Base-by-base conservation (phyloP, 495 filamentous ascomycete genomes). In the Astrocystis sublimbata region DNA sequence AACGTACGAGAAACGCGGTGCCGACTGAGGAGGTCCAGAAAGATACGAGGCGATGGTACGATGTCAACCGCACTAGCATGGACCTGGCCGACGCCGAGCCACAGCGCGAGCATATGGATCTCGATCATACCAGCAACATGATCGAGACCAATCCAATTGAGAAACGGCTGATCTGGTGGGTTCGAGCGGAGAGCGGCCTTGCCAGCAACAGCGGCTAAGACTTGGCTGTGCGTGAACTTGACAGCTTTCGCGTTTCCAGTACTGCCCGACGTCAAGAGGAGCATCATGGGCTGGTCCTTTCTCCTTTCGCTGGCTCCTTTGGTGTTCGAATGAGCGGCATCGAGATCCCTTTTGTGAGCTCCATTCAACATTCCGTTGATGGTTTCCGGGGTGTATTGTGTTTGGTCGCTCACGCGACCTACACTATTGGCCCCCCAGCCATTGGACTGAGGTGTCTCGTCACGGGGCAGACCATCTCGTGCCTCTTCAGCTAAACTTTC, bases 231-330 rank as follows among this genome's bases (percentile, higher is more conserved):
- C 1, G 56, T 72, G 5, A 85, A 66, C 4, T 19, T 53, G 1
- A 86, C 84, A 1, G 82, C 84, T 65, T 88, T 87, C 15, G 82
- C 65, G 42, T 79, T 73, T 5, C 83, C 83, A 9, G 79, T 84
- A 65, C 76, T 82, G 1, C 85, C 85, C 0, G 83, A 88, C 5
- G 85, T 88, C 4, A 88, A 68, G 81, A 86, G 82, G 5, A 85
- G 33, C 30, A 51, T 35, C 4, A n/a, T 4, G 2, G 13, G 24
- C 4, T 4, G n/a, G 3, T 17, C 12, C 17, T 49, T 17, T 49
- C 15, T 9, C 15, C 15, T 21, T 19, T 43, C 17, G 41, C 9
- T 19, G 41, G 6, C 15, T 19, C 33, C 33, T 36, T 36, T 36
- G 6, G 6, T 6, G 6, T 36, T 13, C 33, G 13, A 13, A 36